Evolutionary conservation across 768 basidiomycete genomes (phyloP).

Genomic region (Tylopilus sp.): DNA sequence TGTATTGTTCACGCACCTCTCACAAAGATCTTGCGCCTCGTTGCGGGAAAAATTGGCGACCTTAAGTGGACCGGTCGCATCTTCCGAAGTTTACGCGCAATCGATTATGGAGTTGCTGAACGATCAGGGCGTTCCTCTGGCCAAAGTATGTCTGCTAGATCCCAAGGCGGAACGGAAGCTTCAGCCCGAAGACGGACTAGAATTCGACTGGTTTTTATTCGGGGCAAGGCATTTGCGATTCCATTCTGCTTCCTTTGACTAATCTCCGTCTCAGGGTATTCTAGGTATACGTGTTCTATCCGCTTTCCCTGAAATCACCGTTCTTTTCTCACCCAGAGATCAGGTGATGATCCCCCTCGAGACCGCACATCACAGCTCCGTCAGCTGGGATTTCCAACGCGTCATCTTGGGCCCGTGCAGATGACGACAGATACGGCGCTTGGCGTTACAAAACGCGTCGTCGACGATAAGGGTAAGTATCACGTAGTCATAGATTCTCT

Average conservation of each 20-base stretch:
- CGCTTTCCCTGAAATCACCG: neutral
- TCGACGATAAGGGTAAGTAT: conserved; percentile 62
- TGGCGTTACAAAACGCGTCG: conserved; percentile 82
- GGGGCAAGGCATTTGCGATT: conserved; percentile 50
- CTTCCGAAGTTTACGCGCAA: conserved; percentile 26
- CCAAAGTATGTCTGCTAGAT: conserved; percentile 88
- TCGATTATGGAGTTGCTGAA: conserved; percentile 15
- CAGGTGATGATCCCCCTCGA: conserved; percentile 93
- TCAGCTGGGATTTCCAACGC: conserved; percentile 77
- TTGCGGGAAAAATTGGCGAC: conserved; percentile 35
- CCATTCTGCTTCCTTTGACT: neutral
- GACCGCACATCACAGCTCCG: conserved; percentile 91
- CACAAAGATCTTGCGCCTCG: conserved; percentile 58
- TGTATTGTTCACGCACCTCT: conserved; percentile 86
- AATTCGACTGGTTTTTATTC: conserved; percentile 89
- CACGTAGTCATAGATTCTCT: neutral
- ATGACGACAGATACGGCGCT: conserved; percentile 99
- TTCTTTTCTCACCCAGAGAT: neutral
- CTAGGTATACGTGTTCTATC: conserved; percentile 44
- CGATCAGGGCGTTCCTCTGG: conserved; percentile 35
- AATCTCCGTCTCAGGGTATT: conserved; percentile 45
- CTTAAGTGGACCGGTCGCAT: conserved; percentile 10
- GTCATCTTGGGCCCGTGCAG: conserved; percentile 84
- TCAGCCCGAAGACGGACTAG: conserved; percentile 72
- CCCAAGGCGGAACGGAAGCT: conserved; percentile 75